phyloP scores from a whole-genome alignment of 257 asterid genomes.

The Lycium barbarum region DNA sequence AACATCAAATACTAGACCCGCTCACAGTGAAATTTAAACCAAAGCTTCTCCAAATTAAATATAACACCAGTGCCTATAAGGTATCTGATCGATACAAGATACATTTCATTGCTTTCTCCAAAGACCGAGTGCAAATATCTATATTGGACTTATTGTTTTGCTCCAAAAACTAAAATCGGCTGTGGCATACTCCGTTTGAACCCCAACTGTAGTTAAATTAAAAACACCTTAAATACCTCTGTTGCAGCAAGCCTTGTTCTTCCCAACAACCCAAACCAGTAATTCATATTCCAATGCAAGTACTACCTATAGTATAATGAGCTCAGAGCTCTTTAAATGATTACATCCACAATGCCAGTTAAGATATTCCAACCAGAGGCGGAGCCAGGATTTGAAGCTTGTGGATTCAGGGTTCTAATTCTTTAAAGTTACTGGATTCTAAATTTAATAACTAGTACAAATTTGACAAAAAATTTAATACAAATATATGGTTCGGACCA shows the following conservation, averaged over 20 bases:
- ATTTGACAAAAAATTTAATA: too few species aligned
- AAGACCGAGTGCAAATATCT: background rate
- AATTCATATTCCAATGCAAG: constrained; percentile 21
- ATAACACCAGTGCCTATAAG: background rate
- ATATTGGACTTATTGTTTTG: background rate
- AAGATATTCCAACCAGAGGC: background rate
- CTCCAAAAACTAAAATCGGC: background rate
- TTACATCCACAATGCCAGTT: constrained; percentile 9
- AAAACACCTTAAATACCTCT: constrained; percentile 5
- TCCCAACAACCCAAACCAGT: background rate
- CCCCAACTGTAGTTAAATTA: background rate
- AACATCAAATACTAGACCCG: constrained; percentile 12
- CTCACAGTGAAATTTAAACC: background rate
- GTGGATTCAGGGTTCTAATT: too few species aligned
- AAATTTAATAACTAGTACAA: too few species aligned
- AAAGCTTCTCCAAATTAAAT: background rate
- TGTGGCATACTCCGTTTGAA: background rate
- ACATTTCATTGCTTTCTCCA: constrained; percentile 6
- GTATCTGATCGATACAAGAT: background rate
- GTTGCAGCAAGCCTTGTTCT: background rate
- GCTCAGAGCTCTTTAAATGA: background rate
- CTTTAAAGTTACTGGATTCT: too few species aligned
- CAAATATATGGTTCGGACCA: too few species aligned
- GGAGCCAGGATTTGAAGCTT: too few species aligned
- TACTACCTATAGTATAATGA: background rate